Base-by-base conservation (phyloP, 441 rosid genomes). In the Lepidium campestre region DNA sequence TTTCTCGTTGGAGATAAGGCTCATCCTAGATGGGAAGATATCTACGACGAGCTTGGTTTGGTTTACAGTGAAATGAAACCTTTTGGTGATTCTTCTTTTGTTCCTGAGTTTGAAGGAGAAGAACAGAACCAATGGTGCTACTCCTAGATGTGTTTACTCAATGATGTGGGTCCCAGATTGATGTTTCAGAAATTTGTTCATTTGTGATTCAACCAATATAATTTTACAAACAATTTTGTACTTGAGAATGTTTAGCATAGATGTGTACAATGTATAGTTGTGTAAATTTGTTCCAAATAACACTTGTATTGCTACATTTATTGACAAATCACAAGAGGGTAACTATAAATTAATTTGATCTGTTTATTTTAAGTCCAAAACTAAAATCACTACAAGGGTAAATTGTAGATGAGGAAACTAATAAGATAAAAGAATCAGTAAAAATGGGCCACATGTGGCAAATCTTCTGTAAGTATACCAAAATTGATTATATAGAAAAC, bases 1-100 rank as follows among this genome's bases (percentile, higher is more conserved):
- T 93, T 93, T 78, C 83, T 85, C 58, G 83, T 75, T 40, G 86
- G 82, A 15, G 93, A 89, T 64, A 80, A 82, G 65, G 79, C 85
- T 70, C 96, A 90, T 79, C 87, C 89, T 25, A 81, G 75, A 69
- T 74, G 78, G 22, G 71, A 72, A 70, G 92, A 85, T 70, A 82
- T 93, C 22, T 84, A 91, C 72, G 72, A 75, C 42, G 78, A 64
- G 46, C 86, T 89, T 45, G 60, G 60, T 48, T 62, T 80, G 70
- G 52, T 91, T 40, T 77, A 79, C 31, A 54, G 53, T 54, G 95
- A 89, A 75, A 85, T 83, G 83, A 86, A 66, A 68, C 60, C 71
- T 0, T 50, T 65, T 58, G 50, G 27, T 72, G 57, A 66, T 52
- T 50, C 25, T 9, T 66, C 31, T 66, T 35, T 66, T 4, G 62